Conservation (phyloP, 129 eudicot genomes). For the Saussurea involucrata region DNA sequence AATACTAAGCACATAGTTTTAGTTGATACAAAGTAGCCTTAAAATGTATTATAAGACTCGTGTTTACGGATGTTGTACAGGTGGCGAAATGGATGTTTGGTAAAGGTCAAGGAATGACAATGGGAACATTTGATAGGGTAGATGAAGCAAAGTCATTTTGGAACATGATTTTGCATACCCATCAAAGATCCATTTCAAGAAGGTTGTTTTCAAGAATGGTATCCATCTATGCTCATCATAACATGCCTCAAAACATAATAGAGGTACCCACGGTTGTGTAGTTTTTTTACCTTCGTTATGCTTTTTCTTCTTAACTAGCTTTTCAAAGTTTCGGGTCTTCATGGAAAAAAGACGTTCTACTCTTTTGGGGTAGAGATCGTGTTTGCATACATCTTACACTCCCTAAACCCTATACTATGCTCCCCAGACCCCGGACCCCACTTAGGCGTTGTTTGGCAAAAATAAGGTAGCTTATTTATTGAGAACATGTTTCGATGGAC, state of each 20-base stretch:
- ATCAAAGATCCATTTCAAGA: constrained; percentile 72
- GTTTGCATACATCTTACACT: neutral
- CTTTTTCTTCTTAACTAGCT: neutral
- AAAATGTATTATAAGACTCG: neutral
- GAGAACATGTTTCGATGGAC: too few species aligned
- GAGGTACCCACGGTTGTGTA: constrained; percentile 45
- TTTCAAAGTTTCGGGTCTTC: neutral
- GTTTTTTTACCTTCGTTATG: neutral
- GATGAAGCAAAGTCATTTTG: constrained; percentile 86
- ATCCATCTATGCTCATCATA: constrained; percentile 61
- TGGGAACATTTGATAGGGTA: constrained; percentile 86
- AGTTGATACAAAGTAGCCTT: neutral
- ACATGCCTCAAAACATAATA: constrained; percentile 44
- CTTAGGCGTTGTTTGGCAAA: too few species aligned
- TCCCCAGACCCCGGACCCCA: too few species aligned
- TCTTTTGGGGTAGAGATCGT: neutral
- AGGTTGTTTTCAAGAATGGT: constrained; percentile 75
- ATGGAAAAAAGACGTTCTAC: neutral
- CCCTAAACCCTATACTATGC: neutral
- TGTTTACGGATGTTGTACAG: constrained; percentile 31
- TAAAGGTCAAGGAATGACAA: constrained; percentile 97
- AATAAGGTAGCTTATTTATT: too few species aligned
- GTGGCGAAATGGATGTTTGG: constrained; percentile 96
- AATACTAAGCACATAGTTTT: neutral
- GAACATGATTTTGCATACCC: constrained; percentile 89